phyloP scores from a whole-genome alignment of 129 eudicot genomes.

The Apium graveolens region DNA sequence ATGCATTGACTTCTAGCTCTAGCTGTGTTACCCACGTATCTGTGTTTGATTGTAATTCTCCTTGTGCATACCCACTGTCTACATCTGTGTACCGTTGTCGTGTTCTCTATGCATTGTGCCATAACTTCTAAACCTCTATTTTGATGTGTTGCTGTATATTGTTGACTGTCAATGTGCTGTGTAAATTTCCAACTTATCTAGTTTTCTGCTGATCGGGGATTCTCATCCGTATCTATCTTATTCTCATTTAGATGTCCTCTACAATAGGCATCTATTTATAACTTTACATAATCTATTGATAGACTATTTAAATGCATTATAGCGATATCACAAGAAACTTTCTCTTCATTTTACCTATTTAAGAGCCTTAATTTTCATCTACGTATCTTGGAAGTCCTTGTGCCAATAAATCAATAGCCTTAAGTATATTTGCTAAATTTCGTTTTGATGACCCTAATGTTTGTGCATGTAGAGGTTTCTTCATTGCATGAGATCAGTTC shows the following conservation, averaged over 20 bases:
- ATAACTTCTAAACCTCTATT: neutral
- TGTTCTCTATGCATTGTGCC: neutral
- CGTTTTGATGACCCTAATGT: slow-evolving; percentile 9
- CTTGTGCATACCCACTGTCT: neutral
- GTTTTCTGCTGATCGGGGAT: neutral
- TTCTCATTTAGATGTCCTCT: neutral
- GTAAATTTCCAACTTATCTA: neutral
- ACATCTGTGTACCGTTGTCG: neutral
- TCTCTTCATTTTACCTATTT: neutral
- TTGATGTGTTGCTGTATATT: neutral
- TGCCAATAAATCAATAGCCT: neutral
- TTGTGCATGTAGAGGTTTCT: slow-evolving; percentile 54
- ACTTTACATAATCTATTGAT: neutral
- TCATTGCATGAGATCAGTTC: slow-evolving; percentile 88
- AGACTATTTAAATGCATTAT: neutral
- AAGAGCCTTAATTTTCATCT: neutral
- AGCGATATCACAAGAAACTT: neutral
- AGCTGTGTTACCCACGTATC: neutral
- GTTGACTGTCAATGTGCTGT: neutral
- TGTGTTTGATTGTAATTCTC: neutral
- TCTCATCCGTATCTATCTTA: neutral
- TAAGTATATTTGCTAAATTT: neutral
- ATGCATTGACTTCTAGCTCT: neutral
- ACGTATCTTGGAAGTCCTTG: neutral
- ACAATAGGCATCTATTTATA: neutral